Conservation (phyloP, 164 flowering plant genomes). For the Liquidambar formosana region DNA sequence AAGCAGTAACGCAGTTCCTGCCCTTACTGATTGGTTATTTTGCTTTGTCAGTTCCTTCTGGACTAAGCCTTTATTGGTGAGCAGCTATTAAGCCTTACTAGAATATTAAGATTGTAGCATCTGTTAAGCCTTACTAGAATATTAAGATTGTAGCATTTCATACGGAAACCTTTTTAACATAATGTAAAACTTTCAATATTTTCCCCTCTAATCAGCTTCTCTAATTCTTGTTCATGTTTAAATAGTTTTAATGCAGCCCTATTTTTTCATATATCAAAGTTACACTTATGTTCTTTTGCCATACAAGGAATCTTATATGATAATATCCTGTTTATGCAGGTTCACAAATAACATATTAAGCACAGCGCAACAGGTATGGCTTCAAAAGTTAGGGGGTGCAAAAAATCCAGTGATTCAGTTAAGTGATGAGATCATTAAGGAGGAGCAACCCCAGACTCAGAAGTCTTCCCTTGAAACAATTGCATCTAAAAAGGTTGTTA, state of each 20-base stretch:
- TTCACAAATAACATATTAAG: slow-evolving; percentile 87
- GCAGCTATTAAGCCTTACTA: slow-evolving; percentile 20
- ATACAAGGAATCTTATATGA: background rate
- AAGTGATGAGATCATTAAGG: slow-evolving; percentile 31
- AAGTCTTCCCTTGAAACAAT: slow-evolving; percentile 32
- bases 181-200: background rate
- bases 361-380: slow-evolving; percentile 86
- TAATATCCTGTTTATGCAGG: slow-evolving; percentile 45
- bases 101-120: background rate
- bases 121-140: background rate
- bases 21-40: slow-evolving; percentile 96
- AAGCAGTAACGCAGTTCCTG: slow-evolving; percentile 72
- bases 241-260: background rate
- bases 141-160: background rate
- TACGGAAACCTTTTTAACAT: background rate
- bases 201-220: background rate
- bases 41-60: slow-evolving; percentile 97
- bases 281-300: background rate
- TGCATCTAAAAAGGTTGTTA: slow-evolving; percentile 17
- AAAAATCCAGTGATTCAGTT: slow-evolving; percentile 45
- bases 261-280: background rate
- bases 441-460: slow-evolving; percentile 33
- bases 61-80: slow-evolving; percentile 97
- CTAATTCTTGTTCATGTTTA: background rate
- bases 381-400: slow-evolving; percentile 90